Percentiles rank a stretch among this genome's conserved stretches.
Evolutionary conservation across 768 basidiomycete species (phyloP).

Genomic region (Nidularia pulvinata): DNA sequence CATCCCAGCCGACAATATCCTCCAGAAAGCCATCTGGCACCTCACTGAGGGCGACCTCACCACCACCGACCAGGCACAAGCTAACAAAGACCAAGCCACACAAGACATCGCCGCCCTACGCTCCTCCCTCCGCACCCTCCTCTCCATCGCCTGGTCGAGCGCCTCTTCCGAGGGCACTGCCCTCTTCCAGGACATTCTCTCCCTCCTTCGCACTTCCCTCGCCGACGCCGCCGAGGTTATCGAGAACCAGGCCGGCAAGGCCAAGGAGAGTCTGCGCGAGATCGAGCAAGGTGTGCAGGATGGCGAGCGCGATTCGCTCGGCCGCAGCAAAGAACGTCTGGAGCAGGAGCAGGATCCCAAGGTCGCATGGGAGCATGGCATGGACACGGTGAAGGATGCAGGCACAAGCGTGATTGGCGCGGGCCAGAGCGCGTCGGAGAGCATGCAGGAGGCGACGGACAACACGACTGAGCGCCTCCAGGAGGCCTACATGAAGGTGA

Average conservation of each 20-base stretch:
- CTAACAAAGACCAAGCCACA: constrained; percentile 41
- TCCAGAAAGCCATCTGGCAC: constrained; percentile 71
- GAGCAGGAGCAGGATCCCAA: constrained; percentile 51
- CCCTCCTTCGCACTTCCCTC: constrained; percentile 61
- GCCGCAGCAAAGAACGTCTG: constrained; percentile 47
- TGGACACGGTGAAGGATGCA: constrained; percentile 61
- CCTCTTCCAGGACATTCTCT: constrained; percentile 62
- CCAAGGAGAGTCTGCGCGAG: constrained; percentile 52
- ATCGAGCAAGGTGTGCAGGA: constrained; percentile 59
- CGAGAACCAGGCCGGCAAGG: constrained; percentile 45
- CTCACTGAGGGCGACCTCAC: constrained; percentile 53
- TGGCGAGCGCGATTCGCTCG: constrained; percentile 58
- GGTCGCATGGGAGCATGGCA: constrained; percentile 61
- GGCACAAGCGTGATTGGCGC: constrained; percentile 60
- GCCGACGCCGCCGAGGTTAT: constrained; percentile 67
- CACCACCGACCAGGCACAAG: constrained; percentile 27
- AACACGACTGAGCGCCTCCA: constrained; percentile 40
- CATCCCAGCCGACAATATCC: constrained; percentile 53
- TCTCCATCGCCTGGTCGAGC: constrained; percentile 53
- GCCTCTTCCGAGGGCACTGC: constrained; percentile 51
- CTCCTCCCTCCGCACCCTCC: constrained; percentile 44
- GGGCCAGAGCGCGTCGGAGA: constrained; percentile 38
- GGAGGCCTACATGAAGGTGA: constrained; percentile 54
- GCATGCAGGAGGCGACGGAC: constrained; percentile 41
- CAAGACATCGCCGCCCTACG: constrained; percentile 52